phyloP scores from a whole-genome alignment of 345 rosid genomes.

The Lepidium aucheri region DNA sequence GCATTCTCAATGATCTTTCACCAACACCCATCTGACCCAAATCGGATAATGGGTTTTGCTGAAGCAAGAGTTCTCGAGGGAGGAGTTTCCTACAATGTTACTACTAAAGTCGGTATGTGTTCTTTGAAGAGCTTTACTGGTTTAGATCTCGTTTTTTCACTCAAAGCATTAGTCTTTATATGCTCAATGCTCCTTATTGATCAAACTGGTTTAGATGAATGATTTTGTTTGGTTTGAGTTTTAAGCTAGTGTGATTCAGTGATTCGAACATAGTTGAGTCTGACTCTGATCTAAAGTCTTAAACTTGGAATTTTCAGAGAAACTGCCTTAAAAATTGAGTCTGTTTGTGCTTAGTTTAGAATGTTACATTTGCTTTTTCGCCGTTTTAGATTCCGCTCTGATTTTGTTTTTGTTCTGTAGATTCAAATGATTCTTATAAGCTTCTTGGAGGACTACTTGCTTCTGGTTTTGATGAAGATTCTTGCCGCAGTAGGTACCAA shows the following conservation, averaged over 20 bases:
- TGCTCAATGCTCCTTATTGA: neutral
- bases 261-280: neutral
- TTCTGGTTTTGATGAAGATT: slow-evolving; percentile 21
- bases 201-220: neutral
- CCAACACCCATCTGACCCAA: slow-evolving; percentile 25
- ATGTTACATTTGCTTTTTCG: neutral
- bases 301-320: neutral
- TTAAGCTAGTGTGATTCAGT: neutral
- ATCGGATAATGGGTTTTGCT: slow-evolving; percentile 32
- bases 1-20: slow-evolving; percentile 32
- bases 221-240: neutral
- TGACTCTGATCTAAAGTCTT: neutral
- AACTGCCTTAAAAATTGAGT: neutral
- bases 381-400: neutral
- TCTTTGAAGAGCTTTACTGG: slow-evolving; percentile 1
- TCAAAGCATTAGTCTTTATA: neutral
- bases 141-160: slow-evolving; percentile 7
- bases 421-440: slow-evolving; percentile 9
- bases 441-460: slow-evolving; percentile 35
- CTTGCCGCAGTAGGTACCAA: slow-evolving; percentile 35
- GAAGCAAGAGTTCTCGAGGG: slow-evolving; percentile 38
- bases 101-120: neutral
- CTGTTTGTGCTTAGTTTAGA: slow-evolving; percentile 6
- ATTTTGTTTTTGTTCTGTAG: slow-evolving; percentile 8
- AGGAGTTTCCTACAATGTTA: slow-evolving; percentile 12